Base-by-base conservation (phyloP, 768 basidiomycete species). In the Boletales sp. region DNA sequence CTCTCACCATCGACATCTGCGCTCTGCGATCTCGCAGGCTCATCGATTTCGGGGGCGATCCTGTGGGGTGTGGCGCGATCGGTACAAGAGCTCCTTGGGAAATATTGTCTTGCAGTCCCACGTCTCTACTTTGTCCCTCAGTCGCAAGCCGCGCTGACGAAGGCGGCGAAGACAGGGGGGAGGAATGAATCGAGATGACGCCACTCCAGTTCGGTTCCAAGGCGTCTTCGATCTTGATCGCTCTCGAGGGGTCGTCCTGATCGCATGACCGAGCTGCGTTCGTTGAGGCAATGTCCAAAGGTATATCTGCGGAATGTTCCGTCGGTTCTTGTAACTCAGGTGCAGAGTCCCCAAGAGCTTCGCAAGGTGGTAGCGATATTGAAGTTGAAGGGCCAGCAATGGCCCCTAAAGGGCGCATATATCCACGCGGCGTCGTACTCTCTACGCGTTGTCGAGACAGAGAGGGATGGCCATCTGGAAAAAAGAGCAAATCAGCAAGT, bases 21-120 rank as follows among this genome's bases (percentile, higher is more conserved):
- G 67, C 67, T 8, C 62, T 62, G 4, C 66, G 62, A 38, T 64
- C 66, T 13, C 67, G 66, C 28, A 67, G 41, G 43, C 66, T 67
- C 65, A 67, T 67, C 15, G 66, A 51, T 35, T 53, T 60, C 15
- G 49, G 57, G 15, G 62, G 52, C 2, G 66, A 63, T 10, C 15
- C 31, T 48, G 19, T 34, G 34, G 11, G 15, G 5, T 28, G 25
- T 28, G 25, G 25, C 25, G 25, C 5, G 25, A 28, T 28, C 25
- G 25, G 25, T 28, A 28, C 25, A 5, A 4, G 25, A 28, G 25
- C 25, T 7, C 25, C 25, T 3, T 28, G 1, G 25, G 25, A 7
- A 28, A 28, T 28, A 2, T 28, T 28, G 25, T 4, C 25, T 28
- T 28, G 25, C 25, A 28, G 25, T 28, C 4, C 25, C 25, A 28